Percentiles rank a stretch among this genome's conserved stretches.
Evolutionary conservation across 2,329 filamentous ascomycete genomes (phyloP).

Genomic region (Microsporum ferrugineum): DNA sequence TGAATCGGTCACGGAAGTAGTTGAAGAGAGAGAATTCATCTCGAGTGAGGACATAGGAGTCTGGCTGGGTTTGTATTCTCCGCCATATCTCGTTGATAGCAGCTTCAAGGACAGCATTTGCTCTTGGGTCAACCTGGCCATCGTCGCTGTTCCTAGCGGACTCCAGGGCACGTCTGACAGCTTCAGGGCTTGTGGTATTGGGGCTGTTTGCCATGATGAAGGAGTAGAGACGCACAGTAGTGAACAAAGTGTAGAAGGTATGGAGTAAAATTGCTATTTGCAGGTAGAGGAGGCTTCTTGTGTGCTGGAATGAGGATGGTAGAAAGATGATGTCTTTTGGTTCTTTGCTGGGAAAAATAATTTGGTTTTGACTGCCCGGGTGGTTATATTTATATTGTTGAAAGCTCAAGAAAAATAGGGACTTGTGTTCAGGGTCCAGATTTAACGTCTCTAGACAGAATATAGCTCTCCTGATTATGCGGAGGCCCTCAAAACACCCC

Average conservation of each 20-base stretch:
- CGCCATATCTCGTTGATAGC: conserved; percentile 56
- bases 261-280: background rate
- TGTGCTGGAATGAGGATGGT: background rate
- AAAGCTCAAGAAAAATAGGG: background rate
- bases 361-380: background rate
- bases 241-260: background rate
- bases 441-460: background rate
- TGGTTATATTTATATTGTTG: background rate
- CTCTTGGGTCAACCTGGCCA: conserved; percentile 50
- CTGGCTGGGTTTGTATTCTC: conserved; percentile 52
- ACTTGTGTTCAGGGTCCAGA: background rate
- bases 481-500: background rate
- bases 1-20: conserved; percentile 61
- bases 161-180: conserved; percentile 58
- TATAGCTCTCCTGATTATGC: conserved; percentile 2
- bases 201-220: conserved; percentile 27
- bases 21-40: conserved; percentile 83
- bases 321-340: background rate
- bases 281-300: background rate
- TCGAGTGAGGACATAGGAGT: conserved; percentile 58
- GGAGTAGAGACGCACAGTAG: background rate
- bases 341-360: background rate
- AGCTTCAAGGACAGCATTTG: conserved; percentile 54
- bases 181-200: conserved; percentile 25
- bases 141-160: conserved; percentile 63